Conservation (phyloP, 2,329 filamentous ascomycete genomes). For the Geosmithia morbida region DNA sequence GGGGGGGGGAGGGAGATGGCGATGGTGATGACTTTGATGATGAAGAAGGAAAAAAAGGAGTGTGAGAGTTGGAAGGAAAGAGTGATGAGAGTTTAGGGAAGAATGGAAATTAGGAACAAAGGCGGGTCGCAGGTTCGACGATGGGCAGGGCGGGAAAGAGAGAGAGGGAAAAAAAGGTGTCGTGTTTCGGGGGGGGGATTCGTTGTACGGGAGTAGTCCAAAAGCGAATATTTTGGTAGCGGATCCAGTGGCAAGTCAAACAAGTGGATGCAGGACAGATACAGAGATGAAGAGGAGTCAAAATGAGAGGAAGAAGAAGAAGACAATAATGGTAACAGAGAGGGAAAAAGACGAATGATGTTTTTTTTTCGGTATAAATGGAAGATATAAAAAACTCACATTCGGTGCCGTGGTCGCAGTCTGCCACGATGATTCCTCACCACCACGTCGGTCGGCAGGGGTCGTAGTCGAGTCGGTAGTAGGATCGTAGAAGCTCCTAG, state of each 20-base stretch:
- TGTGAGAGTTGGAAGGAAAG: constrained; percentile 1
- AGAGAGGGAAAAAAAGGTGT: neutral
- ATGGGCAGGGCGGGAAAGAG: neutral
- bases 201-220: neutral
- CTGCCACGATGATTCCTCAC: neutral
- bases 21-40: neutral
- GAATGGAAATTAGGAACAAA: neutral
- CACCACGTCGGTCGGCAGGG: constrained; percentile 13
- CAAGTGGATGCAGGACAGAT: constrained; percentile 1
- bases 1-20: neutral
- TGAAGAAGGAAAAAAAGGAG: constrained; percentile 2
- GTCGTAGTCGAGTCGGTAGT: constrained; percentile 34
- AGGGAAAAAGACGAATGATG: constrained; percentile 1
- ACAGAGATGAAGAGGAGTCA: neutral
- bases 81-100: neutral
- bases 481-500: constrained; percentile 38
- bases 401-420: constrained; percentile 23
- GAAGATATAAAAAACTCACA: constrained; percentile 27
- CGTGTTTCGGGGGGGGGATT: neutral
- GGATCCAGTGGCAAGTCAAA: neutral
- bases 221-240: neutral
- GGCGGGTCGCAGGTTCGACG: neutral
- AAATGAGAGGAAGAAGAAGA: constrained; percentile 7
- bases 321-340: neutral
- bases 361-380: too few relatives aligned